A percentile compares a stretch with the other conserved stretches of the same genome.
These are phyloP conservation scores for Gentiana dahurica DNA, from an alignment of 257 asterid genomes.

Conservation along the genomic window DNA sequence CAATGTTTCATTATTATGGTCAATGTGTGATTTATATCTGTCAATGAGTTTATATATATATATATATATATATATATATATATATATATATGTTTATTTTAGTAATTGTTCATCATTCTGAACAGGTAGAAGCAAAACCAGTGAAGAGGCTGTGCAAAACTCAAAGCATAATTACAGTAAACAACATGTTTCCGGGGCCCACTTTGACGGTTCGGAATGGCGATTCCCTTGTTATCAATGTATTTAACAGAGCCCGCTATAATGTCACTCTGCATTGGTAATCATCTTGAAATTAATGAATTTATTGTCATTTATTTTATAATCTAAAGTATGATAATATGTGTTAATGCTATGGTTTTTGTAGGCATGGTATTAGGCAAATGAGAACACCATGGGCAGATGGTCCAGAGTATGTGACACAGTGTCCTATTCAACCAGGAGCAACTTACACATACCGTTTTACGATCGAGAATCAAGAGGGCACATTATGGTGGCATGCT, in stretches of 20 bases:
- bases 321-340: not conserved
- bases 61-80: not conserved
- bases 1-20: no score
- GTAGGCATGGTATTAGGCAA: slow-evolving; percentile 23
- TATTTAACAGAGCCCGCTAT: slow-evolving; percentile 34
- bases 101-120: not conserved
- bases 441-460: slow-evolving; percentile 18
- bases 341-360: not conserved
- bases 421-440: slow-evolving; percentile 25
- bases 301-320: not conserved
- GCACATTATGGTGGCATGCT: slow-evolving; percentile 30
- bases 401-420: slow-evolving; percentile 23
- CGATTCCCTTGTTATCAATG: slow-evolving; percentile 47
- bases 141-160: slow-evolving; percentile 61
- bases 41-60: not conserved
- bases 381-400: slow-evolving; percentile 24
- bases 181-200: slow-evolving; percentile 64
- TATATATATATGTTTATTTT: not conserved
- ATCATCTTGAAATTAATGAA: not conserved
- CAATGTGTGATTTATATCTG: no score
- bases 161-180: slow-evolving; percentile 53
- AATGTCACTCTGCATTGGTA: slow-evolving; percentile 66
- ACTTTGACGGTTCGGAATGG: slow-evolving; percentile 51
- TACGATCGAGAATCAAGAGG: slow-evolving; percentile 21
- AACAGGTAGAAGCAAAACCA: slow-evolving; percentile 18